Conservation (phyloP, 352 stramenopile species). For the Globisporangium recalcitrans region DNA sequence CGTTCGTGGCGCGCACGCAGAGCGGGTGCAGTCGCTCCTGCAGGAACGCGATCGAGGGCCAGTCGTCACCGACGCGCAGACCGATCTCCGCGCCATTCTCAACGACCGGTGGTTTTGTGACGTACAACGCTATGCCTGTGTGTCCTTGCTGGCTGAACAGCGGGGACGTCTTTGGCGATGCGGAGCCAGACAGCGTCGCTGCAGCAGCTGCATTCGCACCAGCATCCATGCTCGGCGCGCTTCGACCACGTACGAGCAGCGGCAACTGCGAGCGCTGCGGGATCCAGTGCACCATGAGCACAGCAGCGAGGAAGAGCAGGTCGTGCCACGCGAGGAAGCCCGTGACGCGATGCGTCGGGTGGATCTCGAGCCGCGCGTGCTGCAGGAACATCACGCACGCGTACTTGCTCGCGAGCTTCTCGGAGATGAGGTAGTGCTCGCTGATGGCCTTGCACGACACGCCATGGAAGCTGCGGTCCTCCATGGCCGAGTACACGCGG, state of each 20-base stretch:
- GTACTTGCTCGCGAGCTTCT: conserved; percentile 72
- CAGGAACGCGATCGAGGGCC: conserved; percentile 45
- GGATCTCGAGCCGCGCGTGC: conserved; percentile 72
- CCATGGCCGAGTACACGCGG: conserved; percentile 63
- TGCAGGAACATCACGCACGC: conserved; percentile 77
- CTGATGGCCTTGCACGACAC: conserved; percentile 35
- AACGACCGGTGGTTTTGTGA: conserved; percentile 19
- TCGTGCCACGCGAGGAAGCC: conserved; percentile 64
- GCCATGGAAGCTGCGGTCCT: conserved; percentile 79
- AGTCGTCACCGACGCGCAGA: conserved; percentile 27
- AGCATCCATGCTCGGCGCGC: background rate
- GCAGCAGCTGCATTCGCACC: background rate
- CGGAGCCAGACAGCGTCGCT: background rate
- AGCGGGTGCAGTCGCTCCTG: conserved; percentile 49
- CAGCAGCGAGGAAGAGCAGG: conserved; percentile 59
- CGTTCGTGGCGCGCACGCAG: conserved; percentile 50
- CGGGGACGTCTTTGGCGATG: background rate
- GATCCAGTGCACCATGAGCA: conserved; percentile 79
- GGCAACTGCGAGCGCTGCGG: conserved; percentile 39
- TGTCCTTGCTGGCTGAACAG: background rate
- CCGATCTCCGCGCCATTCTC: conserved; percentile 52
- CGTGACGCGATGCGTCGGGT: conserved; percentile 45
- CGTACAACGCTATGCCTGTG: background rate
- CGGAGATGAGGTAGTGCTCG: conserved; percentile 64
- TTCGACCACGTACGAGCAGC: conserved; percentile 22